Evolutionary conservation across 352 stramenopile species (phyloP), one percentile per base, ranked within the genome.

Genomic region (Halophytophthora batemanensis): DNA sequence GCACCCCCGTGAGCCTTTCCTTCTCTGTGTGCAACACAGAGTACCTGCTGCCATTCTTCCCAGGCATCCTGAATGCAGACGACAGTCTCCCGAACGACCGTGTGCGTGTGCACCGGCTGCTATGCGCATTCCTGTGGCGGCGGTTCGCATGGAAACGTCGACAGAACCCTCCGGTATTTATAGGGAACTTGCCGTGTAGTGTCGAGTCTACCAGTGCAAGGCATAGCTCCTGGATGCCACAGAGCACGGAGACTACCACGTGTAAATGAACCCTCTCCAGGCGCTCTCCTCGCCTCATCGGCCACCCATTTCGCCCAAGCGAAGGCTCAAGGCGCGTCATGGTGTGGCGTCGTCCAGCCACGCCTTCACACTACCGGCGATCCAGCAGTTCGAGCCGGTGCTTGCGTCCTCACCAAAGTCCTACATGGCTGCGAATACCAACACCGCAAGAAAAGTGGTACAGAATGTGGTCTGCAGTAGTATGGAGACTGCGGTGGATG

Each of bases 381-480:
- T 90, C 41, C 69, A 87, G 28, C 71, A 83, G 47, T 87, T 86
- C 34, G 71, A 85, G 48, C 74, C 82, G 1, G 75, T 92, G 42
- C 51, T 82, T 38, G 43, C 53, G 40, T 64, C 61, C 31, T 71
- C 72, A 3, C 60, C 66, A 11, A 64, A 61, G 36, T 59, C 55
- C 13, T 70, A 75, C 42, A 63, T 70, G 57, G 43, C 66, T 31
- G 25, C 25, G 4, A 31, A 31, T 31, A 8, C 25, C 25, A 31
- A 31, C 25, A 8, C 25, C 33, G 17, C 2, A 58, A 52, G 25
- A 59, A 53, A 37, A 28, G 6, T 13, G 49, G 41, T 35, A 4
- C 29, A 10, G 13, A 15, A 6, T 19, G 21, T 23, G 19, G 8
- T 5, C 15, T 15, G 11, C 18, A 25, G 3, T 50, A 29, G 5